These are phyloP conservation scores for Narthecium ossifragum DNA, from an alignment of 106 monocot genomes.

Conservation along the genomic window DNA sequence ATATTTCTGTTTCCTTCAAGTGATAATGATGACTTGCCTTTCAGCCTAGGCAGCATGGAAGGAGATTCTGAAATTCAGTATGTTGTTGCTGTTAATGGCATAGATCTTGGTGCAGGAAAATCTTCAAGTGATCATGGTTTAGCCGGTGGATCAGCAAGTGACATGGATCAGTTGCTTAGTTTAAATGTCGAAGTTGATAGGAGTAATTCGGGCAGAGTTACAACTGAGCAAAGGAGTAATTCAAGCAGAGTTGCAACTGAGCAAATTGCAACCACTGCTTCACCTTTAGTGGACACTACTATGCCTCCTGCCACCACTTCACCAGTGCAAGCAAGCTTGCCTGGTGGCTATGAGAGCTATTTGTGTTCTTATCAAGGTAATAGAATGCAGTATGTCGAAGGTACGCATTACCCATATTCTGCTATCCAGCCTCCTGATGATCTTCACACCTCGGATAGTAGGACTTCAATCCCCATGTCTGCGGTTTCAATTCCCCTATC, in stretches of 20 bases:
- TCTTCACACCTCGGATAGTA: slow-evolving; percentile 24
- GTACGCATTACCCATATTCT: slow-evolving; percentile 20
- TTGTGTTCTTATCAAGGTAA: slow-evolving; percentile 18
- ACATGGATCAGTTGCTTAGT: slow-evolving; percentile 64
- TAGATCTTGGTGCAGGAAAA: slow-evolving; percentile 43
- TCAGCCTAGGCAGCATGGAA: slow-evolving; percentile 45
- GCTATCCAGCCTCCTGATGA: slow-evolving; percentile 19
- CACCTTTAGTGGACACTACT: slow-evolving; percentile 3
- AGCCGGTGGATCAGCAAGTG: slow-evolving; percentile 35
- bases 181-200: slow-evolving; percentile 40
- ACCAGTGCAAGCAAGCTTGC: slow-evolving; percentile 18
- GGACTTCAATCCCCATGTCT: slow-evolving; percentile 33
- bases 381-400: slow-evolving; percentile 35
- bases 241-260: slow-evolving; percentile 20
- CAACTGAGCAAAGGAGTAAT: slow-evolving; percentile 13
- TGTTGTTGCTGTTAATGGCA: slow-evolving; percentile 89
- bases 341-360: slow-evolving; percentile 27
- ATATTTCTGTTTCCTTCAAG: slow-evolving; percentile 69
- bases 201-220: slow-evolving; percentile 12
- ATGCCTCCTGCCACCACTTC: slow-evolving; percentile 11
- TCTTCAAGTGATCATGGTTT: slow-evolving; percentile 42
- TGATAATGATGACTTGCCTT: slow-evolving; percentile 52
- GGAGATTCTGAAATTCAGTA: slow-evolving; percentile 64
- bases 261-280: slow-evolving; percentile 4
- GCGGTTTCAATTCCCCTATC: slow-evolving; percentile 39